A percentile compares a stretch with the other conserved stretches of the same genome.
These are phyloP conservation scores for Arabidopsis arenosa DNA, from an alignment of 345 rosid species.

Conservation along the genomic window DNA sequence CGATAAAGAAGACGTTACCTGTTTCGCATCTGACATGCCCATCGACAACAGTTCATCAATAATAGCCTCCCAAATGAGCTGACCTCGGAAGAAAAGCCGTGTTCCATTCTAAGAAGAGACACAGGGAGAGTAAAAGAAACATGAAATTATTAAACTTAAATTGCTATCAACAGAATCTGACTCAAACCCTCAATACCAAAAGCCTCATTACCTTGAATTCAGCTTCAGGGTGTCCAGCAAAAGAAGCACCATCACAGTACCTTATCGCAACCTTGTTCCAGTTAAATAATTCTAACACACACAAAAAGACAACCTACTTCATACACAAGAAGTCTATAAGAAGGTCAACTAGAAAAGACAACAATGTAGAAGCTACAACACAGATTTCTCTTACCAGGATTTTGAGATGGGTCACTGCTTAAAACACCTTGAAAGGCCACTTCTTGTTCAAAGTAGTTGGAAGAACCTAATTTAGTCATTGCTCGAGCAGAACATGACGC, in stretches of 20 bases:
- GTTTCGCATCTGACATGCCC: conserved; percentile 76
- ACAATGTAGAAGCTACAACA: conserved; percentile 10
- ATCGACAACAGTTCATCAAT: conserved; percentile 72
- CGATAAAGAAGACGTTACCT: conserved; percentile 47
- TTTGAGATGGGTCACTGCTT: conserved; percentile 61
- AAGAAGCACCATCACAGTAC: conserved; percentile 94
- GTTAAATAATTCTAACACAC: conserved; percentile 66
- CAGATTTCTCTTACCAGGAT: conserved; percentile 56
- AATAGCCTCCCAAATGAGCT: conserved; percentile 89
- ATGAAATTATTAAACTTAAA: not conserved
- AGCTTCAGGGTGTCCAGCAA: conserved; percentile 79
- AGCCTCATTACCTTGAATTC: conserved; percentile 65
- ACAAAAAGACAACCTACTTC: not conserved
- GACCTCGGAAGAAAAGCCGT: conserved; percentile 78
- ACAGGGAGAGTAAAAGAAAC: not conserved
- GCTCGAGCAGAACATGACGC: conserved; percentile 60
- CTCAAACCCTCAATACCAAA: conserved; percentile 5
- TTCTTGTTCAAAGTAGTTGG: conserved; percentile 57
- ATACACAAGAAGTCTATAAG: not conserved
- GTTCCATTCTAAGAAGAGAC: conserved; percentile 56
- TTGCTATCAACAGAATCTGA: not conserved
- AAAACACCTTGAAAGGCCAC: conserved; percentile 62
- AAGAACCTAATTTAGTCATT: conserved; percentile 65
- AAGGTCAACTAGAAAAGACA: not conserved
- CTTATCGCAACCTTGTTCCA: conserved; percentile 88